These are phyloP conservation scores for Oryza glumipatula DNA, from an alignment of 176 grass and related monocot species.

Conservation along the genomic window DNA sequence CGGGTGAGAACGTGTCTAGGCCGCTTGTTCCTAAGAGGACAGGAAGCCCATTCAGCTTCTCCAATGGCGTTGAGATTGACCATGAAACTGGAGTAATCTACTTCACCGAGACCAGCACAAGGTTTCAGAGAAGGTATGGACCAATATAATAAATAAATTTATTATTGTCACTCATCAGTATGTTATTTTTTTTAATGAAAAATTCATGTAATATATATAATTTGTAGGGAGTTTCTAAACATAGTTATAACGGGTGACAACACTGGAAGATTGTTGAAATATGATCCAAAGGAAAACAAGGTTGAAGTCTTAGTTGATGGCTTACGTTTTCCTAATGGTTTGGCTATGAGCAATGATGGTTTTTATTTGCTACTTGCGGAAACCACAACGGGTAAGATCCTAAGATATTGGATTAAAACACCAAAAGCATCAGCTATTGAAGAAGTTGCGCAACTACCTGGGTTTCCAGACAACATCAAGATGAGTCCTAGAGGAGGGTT, in stretches of 20 bases:
- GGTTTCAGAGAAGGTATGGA: conserved; percentile 56
- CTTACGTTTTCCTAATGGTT: conserved; percentile 64
- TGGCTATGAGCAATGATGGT: conserved; percentile 56
- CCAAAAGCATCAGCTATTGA: conserved; percentile 13
- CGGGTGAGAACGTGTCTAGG: conserved; percentile 34
- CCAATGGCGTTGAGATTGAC: conserved; percentile 79
- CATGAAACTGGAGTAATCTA: conserved; percentile 56
- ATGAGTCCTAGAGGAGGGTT: conserved; percentile 68
- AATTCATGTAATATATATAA: not conserved
- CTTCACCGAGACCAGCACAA: conserved; percentile 76
- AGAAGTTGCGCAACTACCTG: conserved; percentile 34
- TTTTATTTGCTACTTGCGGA: conserved; percentile 64
- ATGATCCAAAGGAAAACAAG: conserved; percentile 32
- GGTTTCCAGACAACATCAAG: conserved; percentile 74
- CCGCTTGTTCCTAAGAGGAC: conserved; percentile 38
- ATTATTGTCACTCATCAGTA: not conserved
- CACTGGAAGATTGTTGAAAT: conserved; percentile 66
- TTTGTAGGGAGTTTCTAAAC: conserved; percentile 62
- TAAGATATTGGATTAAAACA: conserved; percentile 52
- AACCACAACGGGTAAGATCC: conserved; percentile 59
- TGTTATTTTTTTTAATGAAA: not conserved
- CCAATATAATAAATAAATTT: no score
- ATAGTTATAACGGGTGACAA: conserved; percentile 58
- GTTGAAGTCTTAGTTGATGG: conserved; percentile 55
- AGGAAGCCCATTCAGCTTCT: conserved; percentile 46